phyloP scores from a whole-genome alignment of 495 filamentous ascomycete species.

The Aspergillus steynii region DNA sequence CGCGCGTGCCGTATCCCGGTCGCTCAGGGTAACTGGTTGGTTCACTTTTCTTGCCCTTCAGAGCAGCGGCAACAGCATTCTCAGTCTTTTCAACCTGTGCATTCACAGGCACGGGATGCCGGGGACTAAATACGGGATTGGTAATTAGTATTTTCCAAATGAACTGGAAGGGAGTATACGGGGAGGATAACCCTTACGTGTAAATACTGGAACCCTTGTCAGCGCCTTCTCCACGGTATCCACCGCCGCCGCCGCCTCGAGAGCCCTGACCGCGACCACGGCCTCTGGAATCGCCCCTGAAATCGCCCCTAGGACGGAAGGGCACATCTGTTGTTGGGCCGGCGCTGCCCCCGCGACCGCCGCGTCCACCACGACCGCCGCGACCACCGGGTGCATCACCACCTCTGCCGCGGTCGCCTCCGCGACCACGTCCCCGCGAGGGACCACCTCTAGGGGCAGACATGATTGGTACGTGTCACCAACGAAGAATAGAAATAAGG shows the following conservation, averaged over 20 bases:
- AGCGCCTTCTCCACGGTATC: conserved; percentile 18
- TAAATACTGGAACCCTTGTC: conserved; percentile 29
- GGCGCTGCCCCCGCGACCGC: conserved; percentile 5
- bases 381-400: conserved; percentile 8
- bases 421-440: conserved; percentile 17
- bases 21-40: conserved; percentile 31
- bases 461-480: conserved; percentile 4
- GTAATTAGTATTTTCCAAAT: conserved; percentile 1
- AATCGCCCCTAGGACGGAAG: conserved; percentile 8
- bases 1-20: conserved; percentile 60
- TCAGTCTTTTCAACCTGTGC: conserved; percentile 32
- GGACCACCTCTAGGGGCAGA: conserved; percentile 15
- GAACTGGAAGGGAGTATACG: neutral
- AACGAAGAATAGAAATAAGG: neutral
- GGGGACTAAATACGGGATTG: conserved; percentile 18
- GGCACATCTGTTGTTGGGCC: conserved; percentile 9
- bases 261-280: conserved; percentile 8
- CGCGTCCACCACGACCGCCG: neutral
- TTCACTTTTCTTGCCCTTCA: conserved; percentile 24
- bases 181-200: conserved; percentile 22
- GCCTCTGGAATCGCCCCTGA: conserved; percentile 11
- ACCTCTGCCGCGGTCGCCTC: conserved; percentile 25
- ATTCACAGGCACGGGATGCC: conserved; percentile 19
- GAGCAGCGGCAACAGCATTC: conserved; percentile 25
- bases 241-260: conserved; percentile 18